Evolutionary conservation across 1,139 yeast genomes (phyloP), one percentile per base, ranked within the genome.

Genomic region (Komagataea norvegica): DNA sequence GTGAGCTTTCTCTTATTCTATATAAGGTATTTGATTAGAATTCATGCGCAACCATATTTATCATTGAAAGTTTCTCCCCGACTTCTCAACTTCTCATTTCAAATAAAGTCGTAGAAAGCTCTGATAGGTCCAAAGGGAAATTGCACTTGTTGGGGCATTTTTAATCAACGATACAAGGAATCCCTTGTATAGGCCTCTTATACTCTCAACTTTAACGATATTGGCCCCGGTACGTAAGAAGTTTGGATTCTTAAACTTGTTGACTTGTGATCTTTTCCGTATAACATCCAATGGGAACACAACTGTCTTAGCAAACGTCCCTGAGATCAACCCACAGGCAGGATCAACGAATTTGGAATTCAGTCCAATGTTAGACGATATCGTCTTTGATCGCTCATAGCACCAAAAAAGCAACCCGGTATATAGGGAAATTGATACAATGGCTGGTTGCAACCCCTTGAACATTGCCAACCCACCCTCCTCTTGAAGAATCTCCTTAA

Each of bases 251-350:
- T 45, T 55, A 3, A 72, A 64, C 25, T 67, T 67, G 39, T 72
- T 69, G 51, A 89, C 77, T 56, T 89, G 96, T 33, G 83, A 61
- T 36, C 96, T 66, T 52, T 89, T 80, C 25, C 96, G 67, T 6
- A 89, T 56, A 0, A 95, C 77, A 56, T 91, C 98, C 36, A 91
- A 59, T 0, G 98, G 98, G 58, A 87, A 91, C 0, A 88, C 79
- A 0, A 77, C 50, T 0, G 79, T 74, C 57, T 89, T 91, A 16
- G 95, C 74, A 6, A 77, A 51, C 0, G 78, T 67, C 0, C 96
- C 97, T 0, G 96, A 95, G 0, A 76, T 38, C 33, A 86, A 67
- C 6, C 96, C 95, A 42, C 89, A 80, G 13, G 74, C 48, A 0
- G 79, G 81, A 43, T 79, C 87, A 6, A 78, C 66, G 14, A 74